These are phyloP conservation scores for Mrakia frigida DNA, from an alignment of 768 basidiomycete species.

Conservation along the genomic window DNA sequence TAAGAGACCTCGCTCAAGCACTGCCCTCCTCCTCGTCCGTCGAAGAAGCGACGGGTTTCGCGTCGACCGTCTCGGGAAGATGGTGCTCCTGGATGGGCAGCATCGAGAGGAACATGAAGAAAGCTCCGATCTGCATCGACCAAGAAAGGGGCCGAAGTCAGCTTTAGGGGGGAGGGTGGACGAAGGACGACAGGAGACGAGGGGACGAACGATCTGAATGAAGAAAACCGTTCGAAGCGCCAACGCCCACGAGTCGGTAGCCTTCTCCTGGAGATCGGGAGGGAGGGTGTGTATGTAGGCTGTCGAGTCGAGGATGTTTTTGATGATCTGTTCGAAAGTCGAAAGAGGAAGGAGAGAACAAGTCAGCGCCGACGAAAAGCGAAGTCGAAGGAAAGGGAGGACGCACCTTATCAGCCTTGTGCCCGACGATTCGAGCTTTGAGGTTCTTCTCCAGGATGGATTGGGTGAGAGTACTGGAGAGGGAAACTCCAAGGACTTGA, in stretches of 20 bases:
- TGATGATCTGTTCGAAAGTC: conserved; percentile 38
- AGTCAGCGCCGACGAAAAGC: background rate
- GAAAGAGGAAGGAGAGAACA: background rate
- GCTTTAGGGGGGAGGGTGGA: background rate
- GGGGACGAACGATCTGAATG: conserved; percentile 34
- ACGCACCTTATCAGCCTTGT: conserved; percentile 64
- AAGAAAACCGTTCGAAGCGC: conserved; percentile 40
- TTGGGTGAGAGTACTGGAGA: conserved; percentile 79
- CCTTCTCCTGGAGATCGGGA: conserved; percentile 32
- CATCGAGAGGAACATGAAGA: conserved; percentile 15
- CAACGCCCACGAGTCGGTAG: conserved; percentile 35
- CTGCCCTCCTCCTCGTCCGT: background rate
- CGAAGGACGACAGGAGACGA: background rate
- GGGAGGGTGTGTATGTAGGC: conserved; percentile 39
- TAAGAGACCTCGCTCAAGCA: too few species aligned
- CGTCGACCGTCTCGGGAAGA: conserved; percentile 20
- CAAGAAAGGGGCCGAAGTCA: background rate
- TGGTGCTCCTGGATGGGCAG: conserved; percentile 29
- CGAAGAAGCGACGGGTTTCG: background rate
- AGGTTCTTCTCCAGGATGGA: conserved; percentile 67
- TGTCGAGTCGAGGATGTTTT: conserved; percentile 41
- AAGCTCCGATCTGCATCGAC: background rate
- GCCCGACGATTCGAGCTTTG: conserved; percentile 67
- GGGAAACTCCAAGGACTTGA: conserved; percentile 89
- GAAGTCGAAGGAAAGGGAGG: background rate